Conservation (phyloP, 306 rosid species). For the Prunus fruticosa region DNA sequence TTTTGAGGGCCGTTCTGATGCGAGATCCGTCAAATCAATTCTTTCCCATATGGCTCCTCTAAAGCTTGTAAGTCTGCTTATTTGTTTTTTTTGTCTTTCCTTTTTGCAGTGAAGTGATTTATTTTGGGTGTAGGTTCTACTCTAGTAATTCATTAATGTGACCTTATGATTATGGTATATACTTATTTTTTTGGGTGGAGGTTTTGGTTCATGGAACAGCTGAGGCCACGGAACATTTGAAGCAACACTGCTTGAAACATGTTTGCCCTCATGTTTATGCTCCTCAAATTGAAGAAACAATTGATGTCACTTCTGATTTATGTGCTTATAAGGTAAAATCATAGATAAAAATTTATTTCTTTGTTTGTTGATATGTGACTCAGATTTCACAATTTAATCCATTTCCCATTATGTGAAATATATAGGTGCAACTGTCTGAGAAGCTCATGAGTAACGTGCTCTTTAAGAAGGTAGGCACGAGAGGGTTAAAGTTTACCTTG, state of each 20-base stretch:
- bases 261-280: conserved; percentile 92
- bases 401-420: conserved; percentile 27
- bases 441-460: conserved; percentile 85
- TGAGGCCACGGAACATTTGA: conserved; percentile 97
- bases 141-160: not conserved
- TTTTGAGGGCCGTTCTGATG: conserved; percentile 97
- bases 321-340: conserved; percentile 85
- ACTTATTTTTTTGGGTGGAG: conserved; percentile 26
- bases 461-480: conserved; percentile 73
- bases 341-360: conserved; percentile 5
- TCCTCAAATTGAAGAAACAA: conserved; percentile 91
- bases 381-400: conserved; percentile 6
- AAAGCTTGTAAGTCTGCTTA: conserved; percentile 59
- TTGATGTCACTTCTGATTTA: conserved; percentile 92
- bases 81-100: not conserved
- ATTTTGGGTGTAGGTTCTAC: not conserved
- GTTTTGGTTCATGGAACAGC: conserved; percentile 99
- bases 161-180: not conserved
- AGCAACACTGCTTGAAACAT: conserved; percentile 76
- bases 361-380: conserved; percentile 8
- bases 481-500: not conserved
- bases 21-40: conserved; percentile 84
- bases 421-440: conserved; percentile 90
- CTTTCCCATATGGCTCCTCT: conserved; percentile 96
- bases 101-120: not conserved